phyloP scores from a whole-genome alignment of 2,329 filamentous ascomycete genomes.

The Cytospora mali region DNA sequence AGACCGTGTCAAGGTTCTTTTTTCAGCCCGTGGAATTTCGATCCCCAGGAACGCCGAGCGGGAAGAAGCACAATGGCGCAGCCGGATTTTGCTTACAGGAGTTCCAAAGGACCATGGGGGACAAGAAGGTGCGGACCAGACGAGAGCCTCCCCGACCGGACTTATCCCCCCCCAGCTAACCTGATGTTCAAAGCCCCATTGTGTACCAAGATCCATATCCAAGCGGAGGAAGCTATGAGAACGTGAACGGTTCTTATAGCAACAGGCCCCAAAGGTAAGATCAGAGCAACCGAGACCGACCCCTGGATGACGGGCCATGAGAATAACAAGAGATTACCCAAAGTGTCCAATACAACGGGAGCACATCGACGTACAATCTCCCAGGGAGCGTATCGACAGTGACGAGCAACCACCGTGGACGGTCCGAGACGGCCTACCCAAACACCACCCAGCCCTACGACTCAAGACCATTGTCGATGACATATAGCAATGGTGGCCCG shows the following conservation, averaged over 20 bases:
- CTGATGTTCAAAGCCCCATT: constrained; percentile 36
- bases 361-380: constrained; percentile 39
- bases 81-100: constrained; percentile 52
- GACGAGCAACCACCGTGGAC: constrained; percentile 38
- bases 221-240: constrained; percentile 40
- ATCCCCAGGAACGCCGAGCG: constrained; percentile 25
- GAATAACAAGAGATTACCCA: constrained; percentile 29
- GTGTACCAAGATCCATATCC: constrained; percentile 40
- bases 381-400: constrained; percentile 38
- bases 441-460: constrained; percentile 45
- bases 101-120: constrained; percentile 35
- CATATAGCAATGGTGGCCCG: constrained; percentile 33
- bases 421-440: constrained; percentile 42
- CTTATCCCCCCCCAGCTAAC: constrained; percentile 25
- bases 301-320: constrained; percentile 31
- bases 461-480: constrained; percentile 45
- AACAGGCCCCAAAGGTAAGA: constrained; percentile 45
- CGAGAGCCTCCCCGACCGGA: constrained; percentile 23
- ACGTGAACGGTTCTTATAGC: constrained; percentile 32
- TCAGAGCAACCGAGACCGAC: constrained; percentile 27
- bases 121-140: constrained; percentile 49
- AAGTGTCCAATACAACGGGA: constrained; percentile 49
- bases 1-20: constrained; percentile 28
- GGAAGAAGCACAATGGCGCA: constrained; percentile 48
- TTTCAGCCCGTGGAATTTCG: constrained; percentile 38